Evolutionary conservation across 805 yeast species (phyloP).

Genomic region (Sugiyamaella marilandica): DNA sequence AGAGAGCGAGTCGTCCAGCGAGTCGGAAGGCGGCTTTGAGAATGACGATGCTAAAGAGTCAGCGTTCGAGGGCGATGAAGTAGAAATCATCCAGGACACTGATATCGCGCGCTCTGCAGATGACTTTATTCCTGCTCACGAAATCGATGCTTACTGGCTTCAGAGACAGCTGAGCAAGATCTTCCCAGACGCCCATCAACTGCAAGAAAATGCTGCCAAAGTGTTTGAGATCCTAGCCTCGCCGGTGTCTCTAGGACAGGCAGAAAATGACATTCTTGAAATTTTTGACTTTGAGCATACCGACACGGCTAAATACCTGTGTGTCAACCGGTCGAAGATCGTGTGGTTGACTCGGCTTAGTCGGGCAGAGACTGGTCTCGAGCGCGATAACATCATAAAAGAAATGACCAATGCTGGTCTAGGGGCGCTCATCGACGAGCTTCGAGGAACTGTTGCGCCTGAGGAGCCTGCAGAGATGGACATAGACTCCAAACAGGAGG

Average conservation of each 20-base stretch:
- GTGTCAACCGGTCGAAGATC: conserved; percentile 47
- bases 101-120: not conserved
- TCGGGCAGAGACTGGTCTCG: conserved; percentile 35
- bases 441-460: conserved; percentile 24
- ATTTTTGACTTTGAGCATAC: conserved; percentile 49
- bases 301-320: conserved; percentile 44
- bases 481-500: conserved; percentile 27
- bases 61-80: not conserved
- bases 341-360: conserved; percentile 52
- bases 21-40: conserved; percentile 12
- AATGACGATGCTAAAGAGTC: not conserved
- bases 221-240: conserved; percentile 41
- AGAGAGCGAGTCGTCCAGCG: conserved; percentile 15
- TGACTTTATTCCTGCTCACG: conserved; percentile 33
- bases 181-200: conserved; percentile 37
- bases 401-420: conserved; percentile 45
- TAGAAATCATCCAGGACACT: not conserved
- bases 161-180: conserved; percentile 43
- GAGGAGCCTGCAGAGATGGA: conserved; percentile 15
- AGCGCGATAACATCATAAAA: conserved; percentile 34
- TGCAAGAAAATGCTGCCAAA: conserved; percentile 39
- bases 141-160: conserved; percentile 50
- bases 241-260: conserved; percentile 37
- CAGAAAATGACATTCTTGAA: conserved; percentile 52
- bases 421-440: conserved; percentile 40